Evolutionary conservation across 1,139 yeast genomes (phyloP), one percentile per base, ranked within the genome.

Genomic region (Diutina ranongensis): DNA sequence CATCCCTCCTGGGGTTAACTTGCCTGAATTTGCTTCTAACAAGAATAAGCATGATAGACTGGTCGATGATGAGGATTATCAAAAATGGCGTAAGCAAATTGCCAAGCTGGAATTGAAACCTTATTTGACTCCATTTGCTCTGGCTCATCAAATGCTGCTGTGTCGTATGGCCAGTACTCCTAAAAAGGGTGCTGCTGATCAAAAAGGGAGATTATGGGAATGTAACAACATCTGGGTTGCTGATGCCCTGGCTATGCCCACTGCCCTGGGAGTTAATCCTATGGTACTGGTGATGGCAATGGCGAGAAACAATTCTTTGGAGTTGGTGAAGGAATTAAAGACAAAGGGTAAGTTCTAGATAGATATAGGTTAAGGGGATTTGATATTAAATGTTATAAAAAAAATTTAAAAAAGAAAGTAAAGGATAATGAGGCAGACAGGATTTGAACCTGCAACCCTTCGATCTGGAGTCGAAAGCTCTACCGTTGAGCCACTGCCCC

Each of bases 401-500:
- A n/a, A n/a, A n/a, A n/a, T n/a, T n/a, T n/a, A n/a, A n/a, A n/a
- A 25, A 25, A 5, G 13, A 31, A 31, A 31, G 32, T 33, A 46
- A 47, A 50, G 51, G 48, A 34, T 45, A 21, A 3, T 52, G 54
- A 52, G 53, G 51, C 54, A 50, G 54, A 52, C 54, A 52, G 54
- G 54, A 52, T 51, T 52, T 52, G 54, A 52, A 52, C 54, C 54
- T 52, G 54, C 54, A 52, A 52, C 54, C 54, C 52, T 52, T 52
- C 50, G 54, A 52, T 51, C 74, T 80, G 87, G 87, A 82, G 80
- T 81, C 88, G 80, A 80, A 80, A 78, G 86, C 87, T 80, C 88
- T 80, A 79, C 88, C 88, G 80, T 81, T 80, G 88, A 81, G 88
- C 87, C 86, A 80, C 85, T 82, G 85, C 87, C 78, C 78, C 86